Evolutionary conservation across 2,329 filamentous ascomycete species (phyloP), one percentile per base, ranked within the genome.

Genomic region (Colletotrichum sansevieriae): DNA sequence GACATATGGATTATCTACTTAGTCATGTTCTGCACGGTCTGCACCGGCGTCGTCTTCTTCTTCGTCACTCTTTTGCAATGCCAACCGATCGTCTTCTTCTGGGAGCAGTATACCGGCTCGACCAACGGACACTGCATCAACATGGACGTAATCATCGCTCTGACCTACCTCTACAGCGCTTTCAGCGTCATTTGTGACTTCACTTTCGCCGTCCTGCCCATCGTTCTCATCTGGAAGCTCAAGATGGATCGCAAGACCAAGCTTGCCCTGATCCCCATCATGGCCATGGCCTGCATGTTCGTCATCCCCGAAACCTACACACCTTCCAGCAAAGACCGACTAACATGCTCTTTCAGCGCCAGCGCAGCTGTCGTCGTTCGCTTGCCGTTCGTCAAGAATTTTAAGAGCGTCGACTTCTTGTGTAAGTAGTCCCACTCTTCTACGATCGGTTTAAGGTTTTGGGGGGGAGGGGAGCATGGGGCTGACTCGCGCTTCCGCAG

Each of bases 271-370:
- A 82, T 83, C 11, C 80, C 81, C 10, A 82, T 91, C 52, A 77
- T 91, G 63, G 82, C 82, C 8, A 83, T 90, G 78, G 90, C 87
- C 41, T 88, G 87, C 74, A 74, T 84, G 83, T 80, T 73, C 71
- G 78, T 78, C 81, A 79, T 87, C 10, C 35, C 41, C 52, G 54
- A 47, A 22, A 39, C 22, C 72, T 71, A 10, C 70, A 37, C 12
- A 8, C 18, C 13, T 0, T 10, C 37, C 49, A 18, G 10, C 35
- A 35, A 29, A 3, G 33, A 55, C 51, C n/a, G 0, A 2, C 51
- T 55, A 20, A 55, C 33, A n/a, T 41, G 1, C 22, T 10, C 10
- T 18, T 2, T n/a, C 55, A 83, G 82, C 35, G 83, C 83, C 20
- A 84, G 82, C 68, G 75, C 78, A 4, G 83, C 82, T 3, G 81